Percentiles rank a stretch among this genome's conserved stretches.
Conservation (phyloP, 1,284 basidiomycete genomes). For the Ustilago loliicola region DNA sequence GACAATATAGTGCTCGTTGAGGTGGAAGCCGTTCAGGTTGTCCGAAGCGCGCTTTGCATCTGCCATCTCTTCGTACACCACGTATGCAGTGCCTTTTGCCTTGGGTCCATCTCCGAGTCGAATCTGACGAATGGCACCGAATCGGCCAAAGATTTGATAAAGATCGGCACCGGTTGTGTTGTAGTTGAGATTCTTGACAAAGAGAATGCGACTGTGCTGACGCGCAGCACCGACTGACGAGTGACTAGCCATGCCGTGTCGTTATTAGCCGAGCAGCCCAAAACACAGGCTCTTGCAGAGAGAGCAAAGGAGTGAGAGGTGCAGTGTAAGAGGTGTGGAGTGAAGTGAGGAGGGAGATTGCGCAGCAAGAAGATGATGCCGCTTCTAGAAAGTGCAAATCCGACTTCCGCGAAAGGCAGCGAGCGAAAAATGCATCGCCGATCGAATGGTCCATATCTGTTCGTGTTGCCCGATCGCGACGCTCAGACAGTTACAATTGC, state of each 20-base stretch:
- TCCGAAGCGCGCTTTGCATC: slow-evolving; percentile 89
- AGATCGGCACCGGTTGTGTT: slow-evolving; percentile 89
- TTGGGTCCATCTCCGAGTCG: slow-evolving; percentile 90
- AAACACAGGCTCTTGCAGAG: background rate
- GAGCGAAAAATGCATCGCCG: background rate
- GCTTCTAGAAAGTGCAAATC: background rate
- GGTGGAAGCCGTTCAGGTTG: slow-evolving; percentile 96
- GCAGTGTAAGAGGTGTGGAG: background rate
- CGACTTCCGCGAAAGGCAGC: slow-evolving; percentile 5
- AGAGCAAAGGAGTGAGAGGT: background rate
- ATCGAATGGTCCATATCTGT: no score
- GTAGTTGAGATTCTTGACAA: slow-evolving; percentile 84
- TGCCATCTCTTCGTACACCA: slow-evolving; percentile 74
- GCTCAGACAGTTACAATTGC: background rate
- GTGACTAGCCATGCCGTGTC: slow-evolving; percentile 39
- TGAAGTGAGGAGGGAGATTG: background rate
- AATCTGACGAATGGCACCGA: slow-evolving; percentile 95
- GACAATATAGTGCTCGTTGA: slow-evolving; percentile 94
- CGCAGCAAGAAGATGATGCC: slow-evolving; percentile 1
- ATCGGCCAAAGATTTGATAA: slow-evolving; percentile 97
- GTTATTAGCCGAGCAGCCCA: slow-evolving; percentile 6
- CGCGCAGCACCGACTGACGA: slow-evolving; percentile 39
- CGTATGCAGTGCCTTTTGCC: slow-evolving; percentile 95
- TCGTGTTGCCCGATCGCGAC: background rate
- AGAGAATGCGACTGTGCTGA: slow-evolving; percentile 66